Evolutionary conservation across 805 yeast species (phyloP), one percentile per base, ranked within the genome.

Genomic region (Metschnikowia dekortorum): DNA sequence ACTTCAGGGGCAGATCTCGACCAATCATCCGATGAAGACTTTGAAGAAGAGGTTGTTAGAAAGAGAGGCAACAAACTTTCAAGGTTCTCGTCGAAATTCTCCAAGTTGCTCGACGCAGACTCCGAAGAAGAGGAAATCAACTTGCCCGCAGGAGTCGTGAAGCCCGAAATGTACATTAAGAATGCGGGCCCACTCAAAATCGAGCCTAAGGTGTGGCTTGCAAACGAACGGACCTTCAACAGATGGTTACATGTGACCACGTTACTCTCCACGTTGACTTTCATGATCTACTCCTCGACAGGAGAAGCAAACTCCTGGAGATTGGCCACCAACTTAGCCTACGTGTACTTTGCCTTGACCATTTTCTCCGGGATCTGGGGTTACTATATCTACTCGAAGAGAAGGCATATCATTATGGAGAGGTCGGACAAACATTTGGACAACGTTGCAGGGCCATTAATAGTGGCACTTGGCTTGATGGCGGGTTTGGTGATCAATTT

Each of bases 181-280:
- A 90, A 90, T 66, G 84, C 91, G 29, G 96, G 97, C 7, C 94
- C 97, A 1, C 81, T 90, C 49, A 90, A 87, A 69, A 91, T 94
- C 51, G 99, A 94, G 73, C 95, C 98, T 31, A 94, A 94, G 65
- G 99, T 94, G 11, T 94, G 98, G 97, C 77, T 94, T 56, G 99
- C 99, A 30, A 94, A 94, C 64, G 99, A 94, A 73, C 85, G 99
- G 68, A 94, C 99, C 3, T 92, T 91, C 73, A 85, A 89, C 74
- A 81, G 95, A 68, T 94, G 99, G 99, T 75, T 94, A 57, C 90
- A 86, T 56, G 92, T 92, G 22, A 87, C 96, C 11, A 82, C 95
- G 0, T 73, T 94, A 64, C 76, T 94, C 58, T 83, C 96, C 18
- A 84, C 91, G 0, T 71, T 94, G 60, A 89, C 98, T 0, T 90